A percentile compares a stretch with the other conserved stretches of the same genome.
Evolutionary conservation across 257 asterid genomes (phyloP).

Genomic region (Datura wrightii): DNA sequence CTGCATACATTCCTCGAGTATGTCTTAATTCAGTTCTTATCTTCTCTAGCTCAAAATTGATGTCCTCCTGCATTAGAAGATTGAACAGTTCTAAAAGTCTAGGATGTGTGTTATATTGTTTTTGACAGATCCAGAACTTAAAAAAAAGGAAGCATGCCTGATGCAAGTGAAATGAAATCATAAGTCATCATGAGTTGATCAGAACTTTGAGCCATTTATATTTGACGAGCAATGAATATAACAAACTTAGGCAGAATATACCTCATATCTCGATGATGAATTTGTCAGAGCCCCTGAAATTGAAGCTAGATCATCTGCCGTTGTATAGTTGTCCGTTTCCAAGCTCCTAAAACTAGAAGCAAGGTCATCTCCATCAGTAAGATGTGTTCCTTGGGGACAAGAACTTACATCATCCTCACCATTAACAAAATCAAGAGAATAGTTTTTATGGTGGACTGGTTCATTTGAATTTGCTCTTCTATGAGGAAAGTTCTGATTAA

Average conservation of each 20-base stretch:
- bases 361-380: conserved; percentile 29
- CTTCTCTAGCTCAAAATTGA: conserved; percentile 78
- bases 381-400: conserved; percentile 34
- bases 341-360: conserved; percentile 56
- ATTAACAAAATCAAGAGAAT: conserved; percentile 37
- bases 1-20: conserved; percentile 77
- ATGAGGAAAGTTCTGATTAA: conserved; percentile 62
- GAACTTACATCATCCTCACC: conserved; percentile 37
- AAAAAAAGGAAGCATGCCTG: not conserved
- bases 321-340: conserved; percentile 34
- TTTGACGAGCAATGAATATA: not conserved
- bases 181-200: conserved; percentile 6
- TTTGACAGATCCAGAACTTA: not conserved
- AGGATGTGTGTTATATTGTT: not conserved
- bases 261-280: conserved; percentile 56
- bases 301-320: conserved; percentile 45
- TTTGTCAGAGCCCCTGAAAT: conserved; percentile 44
- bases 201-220: not conserved
- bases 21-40: conserved; percentile 81
- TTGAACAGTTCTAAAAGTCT: conserved; percentile 22
- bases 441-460: conserved; percentile 34
- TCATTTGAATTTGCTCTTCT: conserved; percentile 53
- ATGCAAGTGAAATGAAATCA: conserved; percentile 18
- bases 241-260: conserved; percentile 33
- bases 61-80: conserved; percentile 52